Base-by-base conservation (phyloP, 306 rosid species). In the Acacia acuminata region DNA sequence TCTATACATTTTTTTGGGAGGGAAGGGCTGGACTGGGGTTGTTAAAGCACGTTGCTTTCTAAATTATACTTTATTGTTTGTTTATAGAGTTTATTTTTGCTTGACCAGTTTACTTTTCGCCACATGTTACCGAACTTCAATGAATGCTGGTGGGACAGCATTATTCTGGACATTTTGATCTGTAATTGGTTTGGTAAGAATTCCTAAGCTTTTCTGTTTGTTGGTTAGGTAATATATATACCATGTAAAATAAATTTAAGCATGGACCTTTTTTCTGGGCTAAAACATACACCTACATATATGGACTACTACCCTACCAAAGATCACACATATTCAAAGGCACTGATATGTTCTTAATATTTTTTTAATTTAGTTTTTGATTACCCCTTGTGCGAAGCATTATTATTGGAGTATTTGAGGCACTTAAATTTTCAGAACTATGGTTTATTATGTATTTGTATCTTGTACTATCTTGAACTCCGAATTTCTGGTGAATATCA, bases 101-200 rank as follows among this genome's bases (percentile, higher is more conserved):
- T 27, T 83, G 77, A 78, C 81, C 97, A 96, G 99, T 82, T 87
- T 79, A 96, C 99, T 81, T 96, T 96, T 86, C 94, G 99, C 81
- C 99, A 96, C 86, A 96, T 96, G 98, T 85, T 96, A 65, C 99
- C 98, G 2, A 96, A 96, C 87, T 96, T 96, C 96, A 96, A 96
- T 14, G 99, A 96, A 82, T 94, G 98, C 89, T 96, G 99, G 99
- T 94, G 99, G 99, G 99, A 96, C 93, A 96, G 98, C 82, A 94
- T 96, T 43, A 82, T 94, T 83, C 97, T 96, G 73, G 99, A 96
- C 87, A 90, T 96, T 88, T 81, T 96, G 86, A 90, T 89, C 86
- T 96, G 99, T 90, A 96, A 96, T 80, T 96, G 98, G 99, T 96
- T 96, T 82, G 99, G 99, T 96, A 80, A 96, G 97, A 67, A 73